phyloP scores from a whole-genome alignment of 1,284 basidiomycete species.

The Pyrrhoderma noxium region DNA sequence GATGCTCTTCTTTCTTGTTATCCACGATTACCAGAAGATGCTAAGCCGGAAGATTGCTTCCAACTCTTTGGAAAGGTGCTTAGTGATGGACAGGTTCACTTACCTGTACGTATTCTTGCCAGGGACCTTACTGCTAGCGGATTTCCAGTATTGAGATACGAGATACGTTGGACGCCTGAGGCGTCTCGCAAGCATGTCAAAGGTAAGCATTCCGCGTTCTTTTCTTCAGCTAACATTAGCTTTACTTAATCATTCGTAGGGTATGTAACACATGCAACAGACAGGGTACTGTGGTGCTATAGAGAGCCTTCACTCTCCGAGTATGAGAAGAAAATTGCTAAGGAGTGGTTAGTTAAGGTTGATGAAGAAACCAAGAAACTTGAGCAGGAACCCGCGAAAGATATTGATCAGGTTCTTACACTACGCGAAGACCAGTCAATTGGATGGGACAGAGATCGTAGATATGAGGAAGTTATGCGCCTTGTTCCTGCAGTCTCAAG shows the following conservation, averaged over 20 bases:
- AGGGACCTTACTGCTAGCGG: slow-evolving; percentile 47
- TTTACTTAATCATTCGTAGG: slow-evolving; percentile 30
- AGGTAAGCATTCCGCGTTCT: no score
- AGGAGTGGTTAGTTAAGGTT: slow-evolving; percentile 45
- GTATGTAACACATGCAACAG: slow-evolving; percentile 63
- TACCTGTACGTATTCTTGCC: slow-evolving; percentile 57
- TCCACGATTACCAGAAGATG: slow-evolving; percentile 29
- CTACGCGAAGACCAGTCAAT: slow-evolving; percentile 44
- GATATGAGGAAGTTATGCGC: slow-evolving; percentile 41
- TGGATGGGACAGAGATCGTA: slow-evolving; percentile 44
- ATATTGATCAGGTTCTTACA: slow-evolving; percentile 38
- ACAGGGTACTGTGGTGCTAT: slow-evolving; percentile 44
- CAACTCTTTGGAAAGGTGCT: slow-evolving; percentile 52
- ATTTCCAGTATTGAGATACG: slow-evolving; percentile 62
- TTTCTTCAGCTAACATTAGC: not conserved
- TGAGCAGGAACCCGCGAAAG: slow-evolving; percentile 27
- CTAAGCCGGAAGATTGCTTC: slow-evolving; percentile 35
- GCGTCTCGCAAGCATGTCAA: slow-evolving; percentile 35
- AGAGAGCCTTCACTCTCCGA: slow-evolving; percentile 31
- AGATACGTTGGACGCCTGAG: slow-evolving; percentile 63
- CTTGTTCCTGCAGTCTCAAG: slow-evolving; percentile 25
- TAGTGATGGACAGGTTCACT: slow-evolving; percentile 61
- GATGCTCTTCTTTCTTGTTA: slow-evolving; percentile 41
- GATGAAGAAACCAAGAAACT: slow-evolving; percentile 34
- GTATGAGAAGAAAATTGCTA: slow-evolving; percentile 39